A percentile compares a stretch with the other conserved stretches of the same genome.
Conservation (phyloP, 352 stramenopile genomes). For the Globisporangium mamillatum region DNA sequence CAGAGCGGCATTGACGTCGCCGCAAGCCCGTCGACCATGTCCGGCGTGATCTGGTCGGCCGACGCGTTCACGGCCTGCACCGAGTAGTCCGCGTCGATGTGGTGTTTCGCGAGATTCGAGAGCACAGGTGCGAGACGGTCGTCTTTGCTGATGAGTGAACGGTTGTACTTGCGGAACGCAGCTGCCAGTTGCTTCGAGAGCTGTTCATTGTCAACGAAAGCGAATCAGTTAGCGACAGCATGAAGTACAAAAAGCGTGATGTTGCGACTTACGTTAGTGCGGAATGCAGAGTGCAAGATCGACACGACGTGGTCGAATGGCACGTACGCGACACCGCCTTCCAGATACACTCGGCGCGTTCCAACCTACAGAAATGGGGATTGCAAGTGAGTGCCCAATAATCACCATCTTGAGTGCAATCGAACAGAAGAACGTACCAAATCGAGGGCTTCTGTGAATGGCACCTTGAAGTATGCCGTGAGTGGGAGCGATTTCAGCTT, state of each 20-base stretch:
- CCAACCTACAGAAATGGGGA: constrained; percentile 32
- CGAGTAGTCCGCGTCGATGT: constrained; percentile 91
- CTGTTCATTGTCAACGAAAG: constrained; percentile 20
- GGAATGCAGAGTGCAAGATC: constrained; percentile 93
- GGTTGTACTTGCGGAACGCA: constrained; percentile 86
- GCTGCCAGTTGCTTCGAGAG: constrained; percentile 90
- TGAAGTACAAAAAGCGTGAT: background rate
- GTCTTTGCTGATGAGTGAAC: constrained; percentile 90
- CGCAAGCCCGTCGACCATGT: constrained; percentile 91
- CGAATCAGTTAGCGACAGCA: constrained; percentile 1
- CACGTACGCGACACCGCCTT: constrained; percentile 94
- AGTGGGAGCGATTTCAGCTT: constrained; percentile 48
- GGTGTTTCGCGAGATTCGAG: constrained; percentile 95
- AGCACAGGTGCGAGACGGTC: constrained; percentile 92
- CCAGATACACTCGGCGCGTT: constrained; percentile 91
- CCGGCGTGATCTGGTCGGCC: constrained; percentile 74
- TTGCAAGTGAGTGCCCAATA: background rate
- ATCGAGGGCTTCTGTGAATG: constrained; percentile 96
- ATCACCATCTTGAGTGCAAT: background rate
- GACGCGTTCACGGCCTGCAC: constrained; percentile 29
- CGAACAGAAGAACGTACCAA: constrained; percentile 55
- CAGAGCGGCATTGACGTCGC: constrained; percentile 95
- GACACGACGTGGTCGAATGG: constrained; percentile 93
- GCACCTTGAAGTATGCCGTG: constrained; percentile 93
- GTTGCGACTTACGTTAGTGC: constrained; percentile 58